Evolutionary conservation across 805 yeast species (phyloP).

Genomic region (Ogataea pignaliae): DNA sequence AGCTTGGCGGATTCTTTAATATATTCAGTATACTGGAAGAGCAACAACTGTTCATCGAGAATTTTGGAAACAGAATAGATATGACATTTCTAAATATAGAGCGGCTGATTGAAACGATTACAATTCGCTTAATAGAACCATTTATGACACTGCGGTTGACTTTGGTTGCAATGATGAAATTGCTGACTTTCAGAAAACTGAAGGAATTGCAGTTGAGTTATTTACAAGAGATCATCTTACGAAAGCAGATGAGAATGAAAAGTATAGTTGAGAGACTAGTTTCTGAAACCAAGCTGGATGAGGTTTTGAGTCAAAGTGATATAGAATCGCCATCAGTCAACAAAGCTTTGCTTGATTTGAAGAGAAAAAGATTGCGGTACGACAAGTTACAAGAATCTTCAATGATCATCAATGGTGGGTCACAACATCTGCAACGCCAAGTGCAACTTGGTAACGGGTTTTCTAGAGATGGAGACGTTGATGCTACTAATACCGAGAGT

Average conservation of each 20-base stretch:
- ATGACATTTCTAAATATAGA: constrained; percentile 46
- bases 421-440: not conserved
- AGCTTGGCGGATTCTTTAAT: constrained; percentile 54
- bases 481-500: too few species aligned
- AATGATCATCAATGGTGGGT: constrained; percentile 13
- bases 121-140: constrained; percentile 47
- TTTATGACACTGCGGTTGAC: constrained; percentile 44
- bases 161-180: constrained; percentile 37
- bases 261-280: constrained; percentile 22
- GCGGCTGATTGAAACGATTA: constrained; percentile 34
- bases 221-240: constrained; percentile 32
- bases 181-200: constrained; percentile 45
- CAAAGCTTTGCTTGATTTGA: constrained; percentile 25
- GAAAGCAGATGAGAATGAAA: constrained; percentile 34
- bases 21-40: constrained; percentile 46
- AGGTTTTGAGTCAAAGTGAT: constrained; percentile 18
- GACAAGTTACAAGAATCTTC: constrained; percentile 8
- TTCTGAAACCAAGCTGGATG: constrained; percentile 22
- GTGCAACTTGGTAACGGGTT: too few species aligned
- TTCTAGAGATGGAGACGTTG: too few species aligned
- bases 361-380: constrained; percentile 10
- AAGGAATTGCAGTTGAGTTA: constrained; percentile 47
- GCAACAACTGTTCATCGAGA: constrained; percentile 36
- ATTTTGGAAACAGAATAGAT: constrained; percentile 51
- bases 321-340: constrained; percentile 31